phyloP scores from a whole-genome alignment of 257 asterid genomes.

The Dorcoceras hygrometricum region DNA sequence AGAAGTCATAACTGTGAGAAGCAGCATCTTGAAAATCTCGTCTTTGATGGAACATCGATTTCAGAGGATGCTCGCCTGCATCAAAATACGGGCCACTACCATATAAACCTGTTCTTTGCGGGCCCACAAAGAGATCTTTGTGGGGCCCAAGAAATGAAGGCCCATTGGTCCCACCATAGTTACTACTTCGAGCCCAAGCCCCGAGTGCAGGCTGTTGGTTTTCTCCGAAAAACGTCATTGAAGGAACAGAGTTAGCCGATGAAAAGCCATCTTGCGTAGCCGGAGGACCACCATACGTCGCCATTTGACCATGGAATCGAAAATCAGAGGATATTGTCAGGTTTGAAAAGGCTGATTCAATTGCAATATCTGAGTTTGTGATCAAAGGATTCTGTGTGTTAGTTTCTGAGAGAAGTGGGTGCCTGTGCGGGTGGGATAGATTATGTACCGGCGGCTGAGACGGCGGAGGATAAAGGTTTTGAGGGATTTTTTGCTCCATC shows the following conservation, averaged over 20 bases:
- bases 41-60: slow-evolving; percentile 21
- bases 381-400: not conserved
- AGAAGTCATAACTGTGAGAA: slow-evolving; percentile 8
- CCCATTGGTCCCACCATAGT: slow-evolving; percentile 26
- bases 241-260: slow-evolving; percentile 1
- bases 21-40: slow-evolving; percentile 18
- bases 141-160: slow-evolving; percentile 42
- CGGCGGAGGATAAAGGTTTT: slow-evolving; percentile 26
- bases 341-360: slow-evolving; percentile 43
- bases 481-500: slow-evolving; percentile 41
- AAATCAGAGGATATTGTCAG: slow-evolving; percentile 34
- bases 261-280: slow-evolving; percentile 6
- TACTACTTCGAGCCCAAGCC: slow-evolving; percentile 25
- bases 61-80: slow-evolving; percentile 19
- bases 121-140: slow-evolving; percentile 46
- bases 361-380: slow-evolving; percentile 23
- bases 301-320: slow-evolving; percentile 17
- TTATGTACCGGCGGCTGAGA: slow-evolving; percentile 22
- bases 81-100: slow-evolving; percentile 24
- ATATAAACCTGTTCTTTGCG: slow-evolving; percentile 12
- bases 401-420: slow-evolving; percentile 8
- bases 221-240: slow-evolving; percentile 21
- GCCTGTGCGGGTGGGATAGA: not conserved
- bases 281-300: slow-evolving; percentile 25
- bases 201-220: slow-evolving; percentile 23